phyloP scores from a whole-genome alignment of 257 asterid genomes.

The Linaria vulgaris region DNA sequence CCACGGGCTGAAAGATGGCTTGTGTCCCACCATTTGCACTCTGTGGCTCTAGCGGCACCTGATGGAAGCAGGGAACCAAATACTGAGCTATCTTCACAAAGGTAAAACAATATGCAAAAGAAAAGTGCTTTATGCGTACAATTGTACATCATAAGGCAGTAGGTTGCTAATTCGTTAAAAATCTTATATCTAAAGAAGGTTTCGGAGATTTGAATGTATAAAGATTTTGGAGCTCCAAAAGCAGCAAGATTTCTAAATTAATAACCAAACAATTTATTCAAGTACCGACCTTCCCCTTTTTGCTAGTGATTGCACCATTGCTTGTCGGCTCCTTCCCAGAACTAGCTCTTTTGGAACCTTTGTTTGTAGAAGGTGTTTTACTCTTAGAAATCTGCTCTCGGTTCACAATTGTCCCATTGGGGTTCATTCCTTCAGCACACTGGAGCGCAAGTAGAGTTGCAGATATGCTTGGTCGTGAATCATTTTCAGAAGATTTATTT shows the following conservation, averaged over 20 bases:
- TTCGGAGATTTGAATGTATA: too few relatives aligned
- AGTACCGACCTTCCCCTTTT: constrained; percentile 79
- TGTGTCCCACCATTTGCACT: constrained; percentile 48
- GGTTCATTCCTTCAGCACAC: constrained; percentile 41
- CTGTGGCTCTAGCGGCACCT: constrained; percentile 65
- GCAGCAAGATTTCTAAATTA: too few relatives aligned
- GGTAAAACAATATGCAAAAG: background rate
- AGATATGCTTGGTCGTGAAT: constrained; percentile 36
- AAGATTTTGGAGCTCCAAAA: too few relatives aligned
- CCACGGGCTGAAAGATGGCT: constrained; percentile 63
- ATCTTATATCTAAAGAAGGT: too few relatives aligned
- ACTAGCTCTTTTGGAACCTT: constrained; percentile 56
- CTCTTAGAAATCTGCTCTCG: constrained; percentile 40
- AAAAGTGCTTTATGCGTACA: too few relatives aligned
- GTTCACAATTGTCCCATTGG: constrained; percentile 31
- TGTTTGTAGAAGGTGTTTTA: constrained; percentile 33
- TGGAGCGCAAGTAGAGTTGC: constrained; percentile 41
- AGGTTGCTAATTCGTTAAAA: too few relatives aligned
- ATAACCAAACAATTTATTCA: too few relatives aligned
- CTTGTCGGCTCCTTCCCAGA: constrained; percentile 57
- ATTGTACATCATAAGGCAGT: too few relatives aligned
- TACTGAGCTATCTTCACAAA: constrained; percentile 11
- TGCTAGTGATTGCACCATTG: constrained; percentile 39
- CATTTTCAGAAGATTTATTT: constrained; percentile 39
- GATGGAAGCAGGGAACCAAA: constrained; percentile 27